These are phyloP conservation scores for Phytophthora colocasiae DNA, from an alignment of 352 stramenopile genomes.

Conservation along the genomic window DNA sequence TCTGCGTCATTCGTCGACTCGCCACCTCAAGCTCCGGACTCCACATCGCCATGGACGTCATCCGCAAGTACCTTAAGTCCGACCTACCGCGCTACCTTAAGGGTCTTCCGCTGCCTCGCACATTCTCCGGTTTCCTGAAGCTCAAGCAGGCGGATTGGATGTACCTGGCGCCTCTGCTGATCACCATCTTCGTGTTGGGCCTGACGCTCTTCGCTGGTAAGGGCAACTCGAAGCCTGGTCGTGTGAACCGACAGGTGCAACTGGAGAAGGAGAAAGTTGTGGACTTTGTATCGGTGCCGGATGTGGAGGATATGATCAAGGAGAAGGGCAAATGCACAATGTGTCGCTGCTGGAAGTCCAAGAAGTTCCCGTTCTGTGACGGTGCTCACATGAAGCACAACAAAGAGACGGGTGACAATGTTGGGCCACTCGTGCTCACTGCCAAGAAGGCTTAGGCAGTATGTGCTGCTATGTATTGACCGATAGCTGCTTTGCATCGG, in stretches of 20 bases:
- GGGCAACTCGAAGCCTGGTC: constrained; percentile 53
- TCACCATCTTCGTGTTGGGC: constrained; percentile 78
- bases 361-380: constrained; percentile 89
- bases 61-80: constrained; percentile 83
- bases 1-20: constrained; percentile 33
- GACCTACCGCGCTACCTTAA: constrained; percentile 87
- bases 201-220: constrained; percentile 77
- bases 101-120: constrained; percentile 81
- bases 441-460: constrained; percentile 50
- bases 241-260: constrained; percentile 73
- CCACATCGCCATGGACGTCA: constrained; percentile 67
- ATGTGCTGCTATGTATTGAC: constrained; percentile 33
- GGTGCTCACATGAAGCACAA: constrained; percentile 88
- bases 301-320: constrained; percentile 81
- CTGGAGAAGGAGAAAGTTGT: constrained; percentile 89
- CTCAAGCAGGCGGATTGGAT: constrained; percentile 88
- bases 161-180: constrained; percentile 82
- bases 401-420: constrained; percentile 88
- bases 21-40: not conserved
- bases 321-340: constrained; percentile 87
- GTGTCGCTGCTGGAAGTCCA: constrained; percentile 91
- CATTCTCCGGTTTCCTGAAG: constrained; percentile 83
- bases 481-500: constrained; percentile 30
- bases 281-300: constrained; percentile 64
- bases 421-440: constrained; percentile 76